Evolutionary conservation across 1,284 basidiomycete genomes (phyloP).

Genomic region (Ganoderma leucocontextum): DNA sequence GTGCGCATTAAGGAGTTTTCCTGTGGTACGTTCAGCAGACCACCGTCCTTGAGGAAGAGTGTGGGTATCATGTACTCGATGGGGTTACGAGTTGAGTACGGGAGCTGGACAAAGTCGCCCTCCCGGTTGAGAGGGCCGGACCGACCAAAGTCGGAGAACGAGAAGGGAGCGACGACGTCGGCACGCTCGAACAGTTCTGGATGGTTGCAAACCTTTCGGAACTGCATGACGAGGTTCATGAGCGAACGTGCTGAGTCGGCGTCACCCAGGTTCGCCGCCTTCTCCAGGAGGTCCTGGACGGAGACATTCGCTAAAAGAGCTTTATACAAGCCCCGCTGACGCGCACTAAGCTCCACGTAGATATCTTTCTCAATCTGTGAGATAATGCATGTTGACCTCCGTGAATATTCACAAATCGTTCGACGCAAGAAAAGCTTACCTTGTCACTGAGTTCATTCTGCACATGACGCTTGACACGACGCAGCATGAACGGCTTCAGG

Average conservation of each 20-base stretch:
- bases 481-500: slow-evolving; percentile 98
- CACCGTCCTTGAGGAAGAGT: slow-evolving; percentile 84
- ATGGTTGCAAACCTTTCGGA: slow-evolving; percentile 99
- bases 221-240: slow-evolving; percentile 99
- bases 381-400: not conserved
- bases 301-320: slow-evolving; percentile 94
- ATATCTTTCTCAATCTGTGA: slow-evolving; percentile 94
- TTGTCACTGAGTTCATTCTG: slow-evolving; percentile 99
- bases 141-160: slow-evolving; percentile 86
- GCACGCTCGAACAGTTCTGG: slow-evolving; percentile 98
- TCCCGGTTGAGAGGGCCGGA: slow-evolving; percentile 87
- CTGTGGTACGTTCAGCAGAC: slow-evolving; percentile 74
- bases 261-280: slow-evolving; percentile 90
- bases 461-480: slow-evolving; percentile 97
- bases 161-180: slow-evolving; percentile 93
- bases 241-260: slow-evolving; percentile 91
- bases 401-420: not conserved
- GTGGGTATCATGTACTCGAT: slow-evolving; percentile 85
- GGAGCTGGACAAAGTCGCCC: slow-evolving; percentile 83
- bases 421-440: slow-evolving; percentile 51
- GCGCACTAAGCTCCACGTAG: slow-evolving; percentile 93
- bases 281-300: slow-evolving; percentile 92
- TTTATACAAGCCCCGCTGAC: slow-evolving; percentile 94
- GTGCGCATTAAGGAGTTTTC: slow-evolving; percentile 63
- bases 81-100: slow-evolving; percentile 89